phyloP scores from a whole-genome alignment of 2,329 filamentous ascomycete genomes.

The Ilyonectria sp. region DNA sequence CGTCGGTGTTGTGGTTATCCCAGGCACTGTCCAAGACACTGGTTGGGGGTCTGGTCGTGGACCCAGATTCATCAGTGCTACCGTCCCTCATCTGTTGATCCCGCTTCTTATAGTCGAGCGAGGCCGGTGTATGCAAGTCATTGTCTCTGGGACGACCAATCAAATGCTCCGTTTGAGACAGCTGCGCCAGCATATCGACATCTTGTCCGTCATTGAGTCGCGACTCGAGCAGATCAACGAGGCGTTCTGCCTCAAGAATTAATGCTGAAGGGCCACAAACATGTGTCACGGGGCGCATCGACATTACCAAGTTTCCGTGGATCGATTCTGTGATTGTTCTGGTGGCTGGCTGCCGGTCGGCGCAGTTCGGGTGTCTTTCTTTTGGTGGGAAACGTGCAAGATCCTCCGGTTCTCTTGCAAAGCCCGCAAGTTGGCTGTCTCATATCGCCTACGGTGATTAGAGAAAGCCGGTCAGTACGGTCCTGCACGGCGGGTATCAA shows the following conservation, averaged over 20 bases:
- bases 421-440: slow-evolving; percentile 13
- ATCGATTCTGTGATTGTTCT: slow-evolving; percentile 7
- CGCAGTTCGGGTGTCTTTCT: slow-evolving; percentile 17
- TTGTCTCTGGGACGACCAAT: not conserved
- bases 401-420: slow-evolving; percentile 16
- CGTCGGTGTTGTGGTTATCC: not conserved
- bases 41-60: not conserved
- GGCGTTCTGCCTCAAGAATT: slow-evolving; percentile 10
- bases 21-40: not conserved
- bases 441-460: slow-evolving; percentile 15
- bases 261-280: not conserved
- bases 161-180: not conserved
- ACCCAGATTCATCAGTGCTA: not conserved
- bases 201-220: slow-evolving; percentile 1
- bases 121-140: not conserved
- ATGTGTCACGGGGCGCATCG: not conserved
- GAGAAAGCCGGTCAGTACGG: not conserved
- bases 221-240: slow-evolving; percentile 19
- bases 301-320: slow-evolving; percentile 13
- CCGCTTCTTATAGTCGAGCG: not conserved
- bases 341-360: not conserved
- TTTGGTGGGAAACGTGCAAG: slow-evolving; percentile 20
- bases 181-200: not conserved
- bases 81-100: slow-evolving; percentile 6
- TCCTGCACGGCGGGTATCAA: not conserved